Base-by-base conservation (phyloP, 345 rosid genomes). In the Brassica incana region DNA sequence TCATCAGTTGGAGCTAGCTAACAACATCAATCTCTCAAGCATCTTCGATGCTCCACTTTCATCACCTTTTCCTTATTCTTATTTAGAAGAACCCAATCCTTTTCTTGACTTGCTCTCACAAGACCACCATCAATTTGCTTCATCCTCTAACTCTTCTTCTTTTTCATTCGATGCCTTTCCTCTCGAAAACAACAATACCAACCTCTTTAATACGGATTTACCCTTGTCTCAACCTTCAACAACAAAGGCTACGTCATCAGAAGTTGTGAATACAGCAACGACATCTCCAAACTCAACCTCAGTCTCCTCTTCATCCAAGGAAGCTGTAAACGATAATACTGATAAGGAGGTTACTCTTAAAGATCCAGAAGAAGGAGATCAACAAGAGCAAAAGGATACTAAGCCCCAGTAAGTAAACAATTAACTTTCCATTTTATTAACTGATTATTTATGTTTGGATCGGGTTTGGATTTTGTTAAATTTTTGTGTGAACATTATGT, bases 211-310 rank as follows among this genome's bases (percentile, higher is more conserved):
- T 63, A 75, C 79, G 23, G 72, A 75, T 82, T 40, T 59, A 23
- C 75, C 73, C 74, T 77, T 66, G 30, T 45, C 62, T 60, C 79
- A 32, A 9, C 65, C 58, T 50, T 50, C 45, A 12, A 73, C 80
- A 8, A 82, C 82, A 8, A 76, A 75, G 12, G 85, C 81, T 65
- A 95, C 88, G 74, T 87, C 92, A n/a, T 88, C 97, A 4, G 99
- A 95, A 85, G 97, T 91, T 16, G 68, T 88, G 72, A 92, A 87
- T 79, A 81, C 74, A 6, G 78, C 82, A 74, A 95, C 97, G 8
- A 77, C 92, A n/a, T 90, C 98, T 36, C 97, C 97, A 5, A 90
- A 93, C 87, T 95, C 99, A 5, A 86, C 93, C 2, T 93, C 97
- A 33, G 75, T 89, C 78, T 95, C 99, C 30, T 86, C 88, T 4